Base-by-base conservation (phyloP, 768 basidiomycete genomes). In the Kwoniella heveanensis region DNA sequence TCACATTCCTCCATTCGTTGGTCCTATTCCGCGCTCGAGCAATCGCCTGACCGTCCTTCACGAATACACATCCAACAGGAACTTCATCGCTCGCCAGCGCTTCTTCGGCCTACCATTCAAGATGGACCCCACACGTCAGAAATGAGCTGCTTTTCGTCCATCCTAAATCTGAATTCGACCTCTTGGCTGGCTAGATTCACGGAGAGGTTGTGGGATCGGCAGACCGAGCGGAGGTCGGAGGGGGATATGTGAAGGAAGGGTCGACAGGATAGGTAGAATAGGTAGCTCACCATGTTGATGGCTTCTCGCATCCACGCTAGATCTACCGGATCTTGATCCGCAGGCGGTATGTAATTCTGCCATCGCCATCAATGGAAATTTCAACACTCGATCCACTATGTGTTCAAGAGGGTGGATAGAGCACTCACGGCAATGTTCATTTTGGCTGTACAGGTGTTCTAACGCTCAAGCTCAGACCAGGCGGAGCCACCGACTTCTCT, bases 51-150 rank as follows among this genome's bases (percentile, higher is more conserved):
- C 83, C 85, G 57, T 88, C 84, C 65, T 91, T 85, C 9, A 98
- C 90, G 70, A 98, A 96, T 8, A 99, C 86, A 70, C 96, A 97
- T 22, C 96, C 96, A 0, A 99, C 94, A 1, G 96, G 96, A 4
- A 98, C 96, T 81, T 99, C 96, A 24, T 86, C 84, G 0, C 88
- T 87, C 29, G 83, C 83, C 26, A 97, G 81, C 3, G 96, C 96
- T 79, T 97, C 91, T 50, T 83, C 80, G 0, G 81, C 82, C 81
- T 76, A 21, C 1, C 39, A 44, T 44, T 13, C 6, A 36, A 36
- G 32, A 13, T 13, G 32, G 7, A 36, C n/a, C n/a, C n/a, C n/a
- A n/a, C n/a, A n/a, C n/a, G n/a, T n/a, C n/a, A n/a, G n/a, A n/a
- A n/a, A n/a, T n/a, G n/a, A n/a, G n/a, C n/a, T n/a, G n/a, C n/a